Conservation (phyloP, 164 flowering plant genomes). For the Saururus chinensis region DNA sequence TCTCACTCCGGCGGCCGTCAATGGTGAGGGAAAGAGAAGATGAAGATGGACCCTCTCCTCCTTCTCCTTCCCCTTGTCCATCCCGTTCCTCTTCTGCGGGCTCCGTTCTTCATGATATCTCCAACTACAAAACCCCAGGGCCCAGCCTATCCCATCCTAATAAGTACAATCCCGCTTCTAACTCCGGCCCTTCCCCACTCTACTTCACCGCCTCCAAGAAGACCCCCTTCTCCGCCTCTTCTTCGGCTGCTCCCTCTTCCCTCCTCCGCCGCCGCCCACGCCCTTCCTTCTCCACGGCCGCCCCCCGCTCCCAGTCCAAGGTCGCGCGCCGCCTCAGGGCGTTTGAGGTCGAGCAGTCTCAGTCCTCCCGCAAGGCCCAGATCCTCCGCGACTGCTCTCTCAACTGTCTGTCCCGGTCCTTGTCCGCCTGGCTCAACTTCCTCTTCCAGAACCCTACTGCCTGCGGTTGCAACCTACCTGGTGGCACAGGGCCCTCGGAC, state of each 20-base stretch:
- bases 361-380: conserved; percentile 59
- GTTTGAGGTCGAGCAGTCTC: conserved; percentile 68
- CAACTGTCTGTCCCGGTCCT: conserved; percentile 48
- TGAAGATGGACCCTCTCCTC: not conserved
- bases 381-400: conserved; percentile 46
- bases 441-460: conserved; percentile 57
- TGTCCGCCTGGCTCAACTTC: conserved; percentile 84
- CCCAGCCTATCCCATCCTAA: conserved; percentile 33
- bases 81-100: conserved; percentile 13
- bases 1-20: no score
- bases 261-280: no score
- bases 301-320: conserved; percentile 26
- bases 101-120: conserved; percentile 44
- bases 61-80: conserved; percentile 30
- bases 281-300: conserved; percentile 15
- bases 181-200: conserved; percentile 27
- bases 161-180: conserved; percentile 5
- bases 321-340: conserved; percentile 47
- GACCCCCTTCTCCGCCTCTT: conserved; percentile 33
- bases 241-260: no score
- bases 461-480: conserved; percentile 40
- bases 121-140: conserved; percentile 62
- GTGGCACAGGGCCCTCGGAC: conserved; percentile 5
- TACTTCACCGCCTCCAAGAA: conserved; percentile 70
- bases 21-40: conserved; percentile 1